Conservation (phyloP, 2,329 filamentous ascomycete genomes). For the Fusarium sp. region DNA sequence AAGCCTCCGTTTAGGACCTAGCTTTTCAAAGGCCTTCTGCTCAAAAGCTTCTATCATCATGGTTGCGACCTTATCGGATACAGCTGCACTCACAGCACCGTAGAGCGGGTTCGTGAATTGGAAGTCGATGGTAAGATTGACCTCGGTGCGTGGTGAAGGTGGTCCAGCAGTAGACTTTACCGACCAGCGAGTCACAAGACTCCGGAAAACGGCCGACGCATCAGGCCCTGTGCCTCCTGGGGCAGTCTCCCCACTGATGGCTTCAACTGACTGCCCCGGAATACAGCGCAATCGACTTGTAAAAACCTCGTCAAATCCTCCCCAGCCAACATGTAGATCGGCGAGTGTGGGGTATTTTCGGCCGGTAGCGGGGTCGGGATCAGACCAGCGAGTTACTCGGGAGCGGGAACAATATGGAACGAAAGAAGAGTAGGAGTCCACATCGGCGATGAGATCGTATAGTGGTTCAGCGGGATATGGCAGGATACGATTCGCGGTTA, state of each 20-base stretch:
- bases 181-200: constrained; percentile 78
- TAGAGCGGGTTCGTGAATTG: constrained; percentile 92
- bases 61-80: constrained; percentile 85
- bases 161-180: constrained; percentile 61
- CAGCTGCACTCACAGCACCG: constrained; percentile 81
- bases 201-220: constrained; percentile 71
- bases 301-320: constrained; percentile 85
- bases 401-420: constrained; percentile 91
- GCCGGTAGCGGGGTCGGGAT: constrained; percentile 60
- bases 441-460: constrained; percentile 89
- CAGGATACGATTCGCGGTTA: constrained; percentile 81
- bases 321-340: constrained; percentile 87
- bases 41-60: constrained; percentile 97
- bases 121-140: constrained; percentile 82
- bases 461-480: constrained; percentile 79
- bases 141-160: constrained; percentile 68
- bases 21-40: constrained; percentile 72
- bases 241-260: constrained; percentile 71
- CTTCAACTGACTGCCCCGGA: constrained; percentile 79
- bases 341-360: constrained; percentile 79
- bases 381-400: constrained; percentile 80
- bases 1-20: constrained; percentile 40
- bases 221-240: constrained; percentile 60
- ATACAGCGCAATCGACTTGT: constrained; percentile 84
- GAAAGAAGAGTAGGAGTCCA: constrained; percentile 86